Evolutionary conservation across 176 grass and related monocot species (phyloP).

Genomic region (Pontederia crassipes): DNA sequence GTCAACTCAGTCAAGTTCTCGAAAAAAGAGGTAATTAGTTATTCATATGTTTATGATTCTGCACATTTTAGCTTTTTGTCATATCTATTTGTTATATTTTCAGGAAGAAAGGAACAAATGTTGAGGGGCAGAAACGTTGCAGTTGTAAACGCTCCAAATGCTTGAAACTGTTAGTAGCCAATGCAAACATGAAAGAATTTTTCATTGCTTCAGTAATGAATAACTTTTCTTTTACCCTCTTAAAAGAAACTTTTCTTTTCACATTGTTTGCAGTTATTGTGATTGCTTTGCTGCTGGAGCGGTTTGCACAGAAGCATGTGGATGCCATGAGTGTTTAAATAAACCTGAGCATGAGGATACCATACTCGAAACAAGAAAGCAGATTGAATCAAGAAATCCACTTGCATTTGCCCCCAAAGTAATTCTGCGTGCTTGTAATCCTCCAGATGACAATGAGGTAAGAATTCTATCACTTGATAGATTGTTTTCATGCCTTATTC

Average conservation of each 20-base stretch:
- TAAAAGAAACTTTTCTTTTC: not conserved
- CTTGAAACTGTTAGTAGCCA: conserved; percentile 25
- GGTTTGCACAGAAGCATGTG: conserved; percentile 25
- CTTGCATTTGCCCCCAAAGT: conserved; percentile 34
- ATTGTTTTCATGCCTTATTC: conserved; percentile 1
- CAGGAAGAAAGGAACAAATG: conserved; percentile 22
- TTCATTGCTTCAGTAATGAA: not conserved
- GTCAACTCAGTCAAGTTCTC: conserved; percentile 17
- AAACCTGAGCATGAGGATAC: conserved; percentile 22
- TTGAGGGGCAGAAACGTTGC: conserved; percentile 28
- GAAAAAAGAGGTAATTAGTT: conserved; percentile 22
- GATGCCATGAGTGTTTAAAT: conserved; percentile 21
- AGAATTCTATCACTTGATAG: not conserved
- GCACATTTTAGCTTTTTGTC: not conserved
- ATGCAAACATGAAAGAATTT: not conserved
- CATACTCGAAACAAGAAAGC: conserved; percentile 16
- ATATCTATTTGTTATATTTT: conserved; percentile 2
- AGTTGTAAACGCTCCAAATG: conserved; percentile 35
- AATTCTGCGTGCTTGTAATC: conserved; percentile 11
- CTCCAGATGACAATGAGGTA: conserved; percentile 14
- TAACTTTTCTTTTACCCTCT: not conserved
- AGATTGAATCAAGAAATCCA: conserved; percentile 36
- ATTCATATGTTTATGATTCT: not conserved
- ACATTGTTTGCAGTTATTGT: conserved; percentile 17
- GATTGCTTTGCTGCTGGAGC: conserved; percentile 33